Base-by-base conservation (phyloP, 139 green algal genomes). In the Pleodorina starrii region DNA sequence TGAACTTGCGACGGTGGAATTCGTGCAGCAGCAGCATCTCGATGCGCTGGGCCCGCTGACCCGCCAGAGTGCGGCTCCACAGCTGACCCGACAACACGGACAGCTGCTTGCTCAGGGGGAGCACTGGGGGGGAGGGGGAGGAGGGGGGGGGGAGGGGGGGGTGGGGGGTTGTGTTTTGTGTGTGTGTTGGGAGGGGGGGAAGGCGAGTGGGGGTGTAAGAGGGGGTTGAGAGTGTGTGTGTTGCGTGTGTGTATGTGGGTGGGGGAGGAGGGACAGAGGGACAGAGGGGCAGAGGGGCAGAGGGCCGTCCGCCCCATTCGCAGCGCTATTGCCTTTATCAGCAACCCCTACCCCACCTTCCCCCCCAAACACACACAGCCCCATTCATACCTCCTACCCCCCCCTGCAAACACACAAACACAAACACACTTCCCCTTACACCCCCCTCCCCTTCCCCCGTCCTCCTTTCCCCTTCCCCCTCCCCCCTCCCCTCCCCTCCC, bases 11-110 rank as follows among this genome's bases (percentile, higher is more conserved):
- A 4, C 76, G 82, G 83, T 99, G 96, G 92, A 99, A 99, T 94
- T 99, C 98, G 89, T 99, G 98, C 85, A 99, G 95, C 88, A 99
- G 95, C 76, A 99, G 96, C 93, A 97, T 98, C 94, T 99, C 98
- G 44, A 99, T 99, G 89, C 98, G 97, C 94, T 98, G 95, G 27
- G 98, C 98, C 27, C 98, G 94, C 75, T 96, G 91, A n/a, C 95
- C 95, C 89, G 97, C 94, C 92, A 99, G 94, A 38, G 95, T 96
- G 73, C 94, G 96, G 81, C 89, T 93, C 97, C 97, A 99, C 43
- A 97, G 90, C 75, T 92, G 97, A 5, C 97, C 97, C 6, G 93
- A 96, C 68, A 99, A 91, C n/a, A 78, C 89, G 74, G 97, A 95
- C 57, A 99, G 93, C 93, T 98, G 94, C 43, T 93, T 92, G 36